Base-by-base conservation (phyloP, 495 filamentous ascomycete species). In the Cenococcum geophilum region DNA sequence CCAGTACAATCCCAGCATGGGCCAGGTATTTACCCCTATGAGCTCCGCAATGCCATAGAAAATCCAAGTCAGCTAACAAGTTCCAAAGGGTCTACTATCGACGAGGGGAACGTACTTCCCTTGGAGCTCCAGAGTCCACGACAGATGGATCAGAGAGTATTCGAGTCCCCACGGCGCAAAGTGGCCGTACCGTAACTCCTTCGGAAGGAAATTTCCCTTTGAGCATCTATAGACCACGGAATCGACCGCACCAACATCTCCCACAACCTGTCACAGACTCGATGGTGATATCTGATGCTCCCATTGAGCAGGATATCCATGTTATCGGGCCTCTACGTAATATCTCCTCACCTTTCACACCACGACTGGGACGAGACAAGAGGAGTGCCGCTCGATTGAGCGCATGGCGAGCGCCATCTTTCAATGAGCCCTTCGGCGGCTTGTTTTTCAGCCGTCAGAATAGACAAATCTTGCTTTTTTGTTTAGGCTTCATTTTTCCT, bases 391-490 rank as follows among this genome's bases (percentile, higher is more conserved):
- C 62, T 20, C 43, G 72, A 77, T 34, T 69, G 3, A 69, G 66
- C 51, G 63, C 66, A 10, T 35, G 88, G 86, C 80, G 80, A 55
- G 82, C 88, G 18, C 88, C 88, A 3, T 86, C 83, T 8, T 70
- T 91, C 40, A 85, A 84, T 60, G 89, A 83, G 74, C 78, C 76
- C 21, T 75, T 80, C 62, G 73, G 83, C 63, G 77, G 80, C 21
- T 69, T 84, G 11, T 56, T 84, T 5, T 77, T 87, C 67, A 86
- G 84, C 43, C 82, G 82, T 49, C 78, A 89, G 57, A 92, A 92
- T 72, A 74, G 83, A 37, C 93, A 98, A 74, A 82, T 97, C 16
- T 75, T 93, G 67, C 75, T 91, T n/a, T 98, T 98, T 72, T 85
- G 86, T 58, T 21, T 91, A 55, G 93, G 93, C 6, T 97, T 97